These are phyloP conservation scores for Aspergillus thermomutatus DNA, from an alignment of 2,329 filamentous ascomycete species.

Conservation along the genomic window DNA sequence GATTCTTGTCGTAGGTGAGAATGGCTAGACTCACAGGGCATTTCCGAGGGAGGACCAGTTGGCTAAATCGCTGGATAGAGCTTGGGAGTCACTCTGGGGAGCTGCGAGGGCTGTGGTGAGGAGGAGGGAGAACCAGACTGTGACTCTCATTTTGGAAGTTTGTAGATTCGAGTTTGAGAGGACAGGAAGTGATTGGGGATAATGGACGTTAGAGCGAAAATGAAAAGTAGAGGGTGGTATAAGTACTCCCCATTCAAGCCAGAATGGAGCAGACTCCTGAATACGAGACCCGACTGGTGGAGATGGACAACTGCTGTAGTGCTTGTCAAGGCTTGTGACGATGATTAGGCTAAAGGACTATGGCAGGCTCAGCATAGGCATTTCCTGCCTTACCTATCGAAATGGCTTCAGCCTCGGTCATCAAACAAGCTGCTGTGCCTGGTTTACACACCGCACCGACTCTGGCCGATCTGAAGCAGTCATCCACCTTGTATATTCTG, in stretches of 20 bases:
- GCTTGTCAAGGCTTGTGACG: background rate
- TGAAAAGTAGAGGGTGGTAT: background rate
- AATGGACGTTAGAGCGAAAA: background rate
- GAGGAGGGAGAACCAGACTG: slow-evolving; percentile 10
- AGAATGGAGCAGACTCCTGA: background rate
- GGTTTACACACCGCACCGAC: too few species aligned
- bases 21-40: slow-evolving; percentile 15
- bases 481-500: too few species aligned
- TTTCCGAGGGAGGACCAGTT: slow-evolving; percentile 19
- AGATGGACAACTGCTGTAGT: background rate
- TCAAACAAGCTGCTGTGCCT: background rate
- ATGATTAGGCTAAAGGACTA: background rate
- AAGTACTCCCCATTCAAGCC: background rate
- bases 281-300: background rate
- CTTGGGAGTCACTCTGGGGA: slow-evolving; percentile 10
- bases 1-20: background rate
- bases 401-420: too few species aligned
- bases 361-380: background rate
- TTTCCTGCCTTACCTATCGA: background rate
- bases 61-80: slow-evolving; percentile 5
- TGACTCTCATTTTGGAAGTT: slow-evolving; percentile 16
- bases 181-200: background rate
- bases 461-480: too few species aligned
- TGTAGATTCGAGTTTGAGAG: background rate
- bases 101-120: slow-evolving; percentile 14